Evolutionary conservation across 306 rosid genomes (phyloP).

Genomic region (Sophora flavescens): DNA sequence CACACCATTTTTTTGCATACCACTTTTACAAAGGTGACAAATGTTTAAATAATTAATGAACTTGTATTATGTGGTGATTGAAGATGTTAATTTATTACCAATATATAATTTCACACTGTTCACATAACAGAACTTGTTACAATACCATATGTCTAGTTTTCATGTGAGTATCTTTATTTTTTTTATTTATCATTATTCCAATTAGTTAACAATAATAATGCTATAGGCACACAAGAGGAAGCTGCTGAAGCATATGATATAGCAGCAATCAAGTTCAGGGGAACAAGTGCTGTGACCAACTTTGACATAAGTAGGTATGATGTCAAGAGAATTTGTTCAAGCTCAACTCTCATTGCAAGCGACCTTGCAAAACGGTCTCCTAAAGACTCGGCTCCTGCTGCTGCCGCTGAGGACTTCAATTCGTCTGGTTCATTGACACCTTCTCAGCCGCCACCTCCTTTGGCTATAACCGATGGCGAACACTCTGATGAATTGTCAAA

Average conservation of each 20-base stretch:
- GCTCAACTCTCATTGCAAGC: constrained; percentile 86
- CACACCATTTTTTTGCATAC: no score
- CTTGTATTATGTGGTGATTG: no score
- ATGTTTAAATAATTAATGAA: no score
- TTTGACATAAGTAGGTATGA: constrained; percentile 94
- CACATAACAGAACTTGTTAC: background rate
- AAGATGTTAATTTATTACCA: no score
- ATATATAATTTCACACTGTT: background rate
- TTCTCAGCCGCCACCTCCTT: constrained; percentile 63
- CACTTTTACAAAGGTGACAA: no score
- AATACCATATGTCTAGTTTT: constrained; percentile 30
- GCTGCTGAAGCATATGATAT: constrained; percentile 99
- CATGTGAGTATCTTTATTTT: background rate
- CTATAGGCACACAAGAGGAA: constrained; percentile 93
- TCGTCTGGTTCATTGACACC: constrained; percentile 52
- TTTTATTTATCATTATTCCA: constrained; percentile 2
- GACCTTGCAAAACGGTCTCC: constrained; percentile 88
- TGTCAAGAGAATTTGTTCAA: constrained; percentile 97
- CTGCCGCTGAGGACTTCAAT: constrained; percentile 53
- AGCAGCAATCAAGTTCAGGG: constrained; percentile 98
- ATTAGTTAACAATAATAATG: background rate
- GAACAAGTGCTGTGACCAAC: constrained; percentile 96
- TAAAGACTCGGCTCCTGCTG: constrained; percentile 39
- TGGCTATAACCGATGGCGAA: constrained; percentile 58
- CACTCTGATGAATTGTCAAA: constrained; percentile 66